Conservation (phyloP, 2,329 filamentous ascomycete species). For the Colletotrichum caudatum region DNA sequence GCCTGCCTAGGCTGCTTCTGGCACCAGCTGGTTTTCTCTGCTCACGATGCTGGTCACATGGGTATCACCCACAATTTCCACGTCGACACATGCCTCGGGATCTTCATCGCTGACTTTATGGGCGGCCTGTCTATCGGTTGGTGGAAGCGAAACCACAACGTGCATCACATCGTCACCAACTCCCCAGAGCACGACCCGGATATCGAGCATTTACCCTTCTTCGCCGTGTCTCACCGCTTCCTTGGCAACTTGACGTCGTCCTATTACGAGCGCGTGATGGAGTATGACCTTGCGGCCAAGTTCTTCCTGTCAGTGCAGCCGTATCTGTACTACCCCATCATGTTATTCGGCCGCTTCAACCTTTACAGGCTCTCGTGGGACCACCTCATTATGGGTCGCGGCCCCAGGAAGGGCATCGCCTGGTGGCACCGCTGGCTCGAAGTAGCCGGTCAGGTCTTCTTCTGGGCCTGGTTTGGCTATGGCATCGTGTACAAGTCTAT, state of each 20-base stretch:
- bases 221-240: conserved; percentile 87
- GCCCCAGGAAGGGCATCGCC: conserved; percentile 79
- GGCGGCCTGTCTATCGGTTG: conserved; percentile 92
- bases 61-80: conserved; percentile 94
- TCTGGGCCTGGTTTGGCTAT: conserved; percentile 91
- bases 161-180: conserved; percentile 97
- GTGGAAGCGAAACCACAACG: conserved; percentile 98
- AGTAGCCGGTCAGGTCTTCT: conserved; percentile 79
- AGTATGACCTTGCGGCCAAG: conserved; percentile 80
- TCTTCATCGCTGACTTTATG: conserved; percentile 88
- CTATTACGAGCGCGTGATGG: conserved; percentile 85
- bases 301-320: conserved; percentile 79
- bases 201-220: conserved; percentile 91
- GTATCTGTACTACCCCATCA: conserved; percentile 85
- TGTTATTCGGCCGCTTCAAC: conserved; percentile 87
- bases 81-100: conserved; percentile 85
- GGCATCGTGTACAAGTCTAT: conserved; percentile 80
- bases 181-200: conserved; percentile 95
- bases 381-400: conserved; percentile 77
- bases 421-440: conserved; percentile 90
- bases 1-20: conserved; percentile 85
- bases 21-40: conserved; percentile 95
- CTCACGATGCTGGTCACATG: conserved; percentile 97
- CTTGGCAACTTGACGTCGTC: conserved; percentile 79
- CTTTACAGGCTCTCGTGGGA: conserved; percentile 86